Evolutionary conservation across 495 filamentous ascomycete genomes (phyloP), one percentile per base, ranked within the genome.

Genomic region (Xylaria flabelliformis): DNA sequence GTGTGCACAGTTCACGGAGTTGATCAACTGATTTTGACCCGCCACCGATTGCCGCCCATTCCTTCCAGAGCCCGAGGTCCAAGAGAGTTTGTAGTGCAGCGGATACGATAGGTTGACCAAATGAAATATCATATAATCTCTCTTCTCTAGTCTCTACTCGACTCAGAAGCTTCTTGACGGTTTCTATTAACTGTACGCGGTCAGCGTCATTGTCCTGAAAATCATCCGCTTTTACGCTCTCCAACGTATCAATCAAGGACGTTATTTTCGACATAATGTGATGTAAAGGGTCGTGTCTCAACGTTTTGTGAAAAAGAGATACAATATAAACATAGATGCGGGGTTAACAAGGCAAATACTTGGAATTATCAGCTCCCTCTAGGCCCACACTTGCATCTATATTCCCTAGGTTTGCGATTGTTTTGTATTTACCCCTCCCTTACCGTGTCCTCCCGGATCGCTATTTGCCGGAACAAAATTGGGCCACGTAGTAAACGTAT

Each of bases 81-180:
- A 75, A 19, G 4, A 67, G 72, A 56, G 66, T 70, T 44, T 72
- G 67, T 24, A 79, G 12, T 5, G 72, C 66, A 21, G 73, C 75
- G 36, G 67, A 77, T 24, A 74, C 53, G 39, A 67, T 46, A 2
- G 75, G 71, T 36, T 75, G 59, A 7, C 58, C 24, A 29, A 72
- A 77, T 13, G 65, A 15, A 19, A 77, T 64, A 17, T 70, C 66
- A 56, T 36, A 69, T 5, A 74, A 24, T 34, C 41, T 74, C 67
- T 77, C 77, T 50, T 73, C 50, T 4, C 50, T 39, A 24, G 75
- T 74, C 69, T 77, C 72, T 21, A 79, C 29, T 8, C 77, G 72
- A 56, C 61, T 56, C 19, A 77, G 19, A 13, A 79, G 61, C 29
- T 72, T 77, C 17, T 73, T 71, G 15, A 72, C 77, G 5, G 44